These are phyloP conservation scores for Citrus reticulata DNA, from an alignment of 345 rosid genomes.

Conservation along the genomic window DNA sequence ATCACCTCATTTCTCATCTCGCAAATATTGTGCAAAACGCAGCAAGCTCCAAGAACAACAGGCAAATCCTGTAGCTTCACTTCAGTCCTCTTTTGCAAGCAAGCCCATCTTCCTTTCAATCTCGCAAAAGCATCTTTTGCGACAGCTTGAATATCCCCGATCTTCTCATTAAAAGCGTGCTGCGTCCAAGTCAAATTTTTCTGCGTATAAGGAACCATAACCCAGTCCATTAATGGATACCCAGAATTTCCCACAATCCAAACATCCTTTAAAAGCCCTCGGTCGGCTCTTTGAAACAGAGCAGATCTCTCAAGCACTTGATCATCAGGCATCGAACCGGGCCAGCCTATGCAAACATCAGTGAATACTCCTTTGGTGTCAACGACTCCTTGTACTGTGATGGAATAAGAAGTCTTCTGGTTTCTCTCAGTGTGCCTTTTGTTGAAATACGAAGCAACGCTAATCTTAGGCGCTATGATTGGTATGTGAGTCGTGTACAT, in stretches of 20 bases:
- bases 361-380: slow-evolving; percentile 65
- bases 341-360: slow-evolving; percentile 81
- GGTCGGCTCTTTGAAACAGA: slow-evolving; percentile 48
- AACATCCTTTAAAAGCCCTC: slow-evolving; percentile 52
- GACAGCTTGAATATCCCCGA: slow-evolving; percentile 37
- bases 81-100: slow-evolving; percentile 78
- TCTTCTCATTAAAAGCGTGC: slow-evolving; percentile 61
- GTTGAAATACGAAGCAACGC: slow-evolving; percentile 70
- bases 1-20: slow-evolving; percentile 67
- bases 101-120: slow-evolving; percentile 71
- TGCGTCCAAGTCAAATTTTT: slow-evolving; percentile 79
- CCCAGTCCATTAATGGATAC: slow-evolving; percentile 67
- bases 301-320: slow-evolving; percentile 70
- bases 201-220: slow-evolving; percentile 68
- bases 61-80: slow-evolving; percentile 79
- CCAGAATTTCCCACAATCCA: slow-evolving; percentile 67
- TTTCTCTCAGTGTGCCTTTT: slow-evolving; percentile 79
- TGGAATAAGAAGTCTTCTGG: slow-evolving; percentile 80
- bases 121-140: slow-evolving; percentile 53
- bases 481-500: slow-evolving; percentile 84
- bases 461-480: slow-evolving; percentile 73
- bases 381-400: slow-evolving; percentile 80
- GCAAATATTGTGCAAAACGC: slow-evolving; percentile 77
- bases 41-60: slow-evolving; percentile 78
- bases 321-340: slow-evolving; percentile 80